Evolutionary conservation across 352 stramenopile genomes (phyloP).

Genomic region (Globisporangium yorkense): DNA sequence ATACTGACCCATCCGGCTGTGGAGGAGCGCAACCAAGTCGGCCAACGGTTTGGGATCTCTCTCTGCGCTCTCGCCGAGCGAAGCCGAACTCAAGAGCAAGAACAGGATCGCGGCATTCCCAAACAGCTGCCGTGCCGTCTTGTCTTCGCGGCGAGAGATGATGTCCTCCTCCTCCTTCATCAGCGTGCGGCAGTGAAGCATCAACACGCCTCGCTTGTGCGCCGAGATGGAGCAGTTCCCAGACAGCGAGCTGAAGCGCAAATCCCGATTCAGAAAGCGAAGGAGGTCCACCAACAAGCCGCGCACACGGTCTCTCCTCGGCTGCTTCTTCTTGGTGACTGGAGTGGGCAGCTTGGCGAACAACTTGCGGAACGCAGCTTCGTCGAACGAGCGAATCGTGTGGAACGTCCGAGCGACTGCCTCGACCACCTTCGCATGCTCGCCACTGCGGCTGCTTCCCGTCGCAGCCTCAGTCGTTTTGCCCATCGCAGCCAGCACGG

Average conservation of each 20-base stretch:
- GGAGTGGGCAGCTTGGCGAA: constrained; percentile 23
- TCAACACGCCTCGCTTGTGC: constrained; percentile 26
- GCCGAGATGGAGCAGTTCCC: constrained; percentile 4
- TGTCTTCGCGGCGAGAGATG: constrained; percentile 35
- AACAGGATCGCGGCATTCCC: constrained; percentile 50
- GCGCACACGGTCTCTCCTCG: constrained; percentile 40
- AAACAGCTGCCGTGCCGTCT: constrained; percentile 37
- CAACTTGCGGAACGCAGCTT: constrained; percentile 26
- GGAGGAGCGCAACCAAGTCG: constrained; percentile 31
- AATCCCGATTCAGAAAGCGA: constrained; percentile 29
- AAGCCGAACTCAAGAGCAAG: constrained; percentile 18
- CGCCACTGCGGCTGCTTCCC: neutral
- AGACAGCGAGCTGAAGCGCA: constrained; percentile 1
- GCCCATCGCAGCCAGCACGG: neutral
- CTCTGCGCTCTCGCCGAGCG: neutral
- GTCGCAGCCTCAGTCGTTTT: neutral
- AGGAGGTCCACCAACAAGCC: constrained; percentile 32
- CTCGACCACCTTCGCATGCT: constrained; percentile 21
- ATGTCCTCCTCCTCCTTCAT: constrained; percentile 70
- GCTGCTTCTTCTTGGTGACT: constrained; percentile 38
- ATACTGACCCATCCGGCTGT: constrained; percentile 35
- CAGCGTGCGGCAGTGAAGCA: constrained; percentile 39
- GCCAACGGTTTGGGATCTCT: constrained; percentile 1
- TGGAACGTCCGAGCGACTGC: constrained; percentile 27
- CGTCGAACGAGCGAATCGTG: constrained; percentile 26